Evolutionary conservation across 306 rosid genomes (phyloP), one percentile per base, ranked within the genome.

Genomic region (Alnus glutinosa): DNA sequence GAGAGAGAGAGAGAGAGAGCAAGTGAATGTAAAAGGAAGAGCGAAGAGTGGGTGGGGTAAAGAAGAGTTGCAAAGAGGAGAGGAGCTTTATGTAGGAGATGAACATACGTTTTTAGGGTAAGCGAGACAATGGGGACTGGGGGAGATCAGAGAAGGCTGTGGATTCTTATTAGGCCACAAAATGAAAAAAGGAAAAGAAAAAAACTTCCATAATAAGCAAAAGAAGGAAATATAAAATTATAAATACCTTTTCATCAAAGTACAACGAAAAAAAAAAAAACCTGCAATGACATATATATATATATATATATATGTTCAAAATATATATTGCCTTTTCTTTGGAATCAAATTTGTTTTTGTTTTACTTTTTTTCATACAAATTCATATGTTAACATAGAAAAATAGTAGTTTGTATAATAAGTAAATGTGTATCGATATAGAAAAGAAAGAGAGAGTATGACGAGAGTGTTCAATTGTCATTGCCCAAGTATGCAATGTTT

Each of bases 41-140:
- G 51, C 23, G 49, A 23, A 51, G 55, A 66, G 71, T 44, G 80
- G 47, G 37, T 54, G 71, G 74, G 72, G 11, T 70, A 70, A 79
- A 67, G 81, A 19, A 16, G 54, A 81, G 62, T 67, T 82, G 58
- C 55, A 72, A 87, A 80, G 83, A 75, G 61, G 84, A 75, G 61
- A 18, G 9, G 80, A 82, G 78, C 80, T 82, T 88, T 88, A 88
- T 83, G 93, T 74, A 83, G 86, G 84, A 78, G 73, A 62, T 55
- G 79, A 78, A 76, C 77, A 55, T 79, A 59, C 73, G 92, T 57
- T 51, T 86, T 76, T 88, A 85, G 94, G 97, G 92, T 84, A 85
- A 75, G 52, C 75, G 75, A 44, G 79, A 69, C 63, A 13, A 13
- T 52, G 49, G 78, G 81, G 77, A 23, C 28, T 23, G 28, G 28